These are phyloP conservation scores for Aspergillus incahuasiensis DNA, from an alignment of 495 filamentous ascomycete genomes.

Conservation along the genomic window DNA sequence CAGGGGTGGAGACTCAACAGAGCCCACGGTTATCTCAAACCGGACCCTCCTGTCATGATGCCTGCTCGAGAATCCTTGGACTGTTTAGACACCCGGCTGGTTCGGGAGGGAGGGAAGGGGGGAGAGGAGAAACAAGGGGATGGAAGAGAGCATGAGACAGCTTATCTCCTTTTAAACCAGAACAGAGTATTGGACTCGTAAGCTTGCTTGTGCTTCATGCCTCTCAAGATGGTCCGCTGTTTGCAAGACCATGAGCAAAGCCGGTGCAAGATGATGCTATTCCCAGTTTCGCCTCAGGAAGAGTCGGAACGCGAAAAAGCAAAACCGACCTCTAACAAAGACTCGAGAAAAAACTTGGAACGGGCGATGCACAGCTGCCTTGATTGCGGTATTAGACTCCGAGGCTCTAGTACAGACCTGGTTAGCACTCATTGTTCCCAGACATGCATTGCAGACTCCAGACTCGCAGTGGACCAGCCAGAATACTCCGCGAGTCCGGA, in stretches of 20 bases:
- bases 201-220: no score
- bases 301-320: neutral
- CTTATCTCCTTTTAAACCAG: slow-evolving; percentile 9
- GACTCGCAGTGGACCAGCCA: slow-evolving; percentile 14
- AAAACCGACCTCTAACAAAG: neutral
- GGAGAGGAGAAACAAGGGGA: neutral
- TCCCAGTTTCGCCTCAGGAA: neutral
- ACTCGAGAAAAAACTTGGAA: slow-evolving; percentile 10
- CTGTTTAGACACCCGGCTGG: slow-evolving; percentile 2
- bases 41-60: slow-evolving; percentile 8
- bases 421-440: slow-evolving; percentile 14
- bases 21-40: slow-evolving; percentile 11
- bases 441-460: slow-evolving; percentile 8
- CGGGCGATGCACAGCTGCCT: slow-evolving; percentile 13
- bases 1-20: slow-evolving; percentile 1
- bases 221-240: neutral
- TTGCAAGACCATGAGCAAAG: neutral
- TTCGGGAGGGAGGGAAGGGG: neutral
- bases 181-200: neutral
- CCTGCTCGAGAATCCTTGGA: neutral
- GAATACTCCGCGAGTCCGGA: slow-evolving; percentile 13
- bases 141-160: neutral
- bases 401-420: slow-evolving; percentile 13
- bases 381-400: slow-evolving; percentile 11
- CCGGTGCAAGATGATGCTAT: slow-evolving; percentile 5